These are phyloP conservation scores for Pseudocercospora eumusae DNA, from an alignment of 2,329 filamentous ascomycete genomes.

Conservation along the genomic window DNA sequence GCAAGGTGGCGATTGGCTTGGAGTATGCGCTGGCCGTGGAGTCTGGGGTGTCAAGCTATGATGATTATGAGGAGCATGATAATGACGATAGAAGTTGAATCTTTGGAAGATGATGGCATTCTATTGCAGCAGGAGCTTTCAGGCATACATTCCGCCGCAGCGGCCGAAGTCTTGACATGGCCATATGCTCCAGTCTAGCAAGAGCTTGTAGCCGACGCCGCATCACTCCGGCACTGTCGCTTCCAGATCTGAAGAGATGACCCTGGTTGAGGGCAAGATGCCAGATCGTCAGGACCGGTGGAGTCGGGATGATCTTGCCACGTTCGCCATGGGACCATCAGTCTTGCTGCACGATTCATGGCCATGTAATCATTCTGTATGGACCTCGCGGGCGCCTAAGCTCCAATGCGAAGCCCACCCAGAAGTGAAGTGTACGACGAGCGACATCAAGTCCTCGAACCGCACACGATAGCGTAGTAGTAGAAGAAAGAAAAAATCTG, in stretches of 20 bases:
- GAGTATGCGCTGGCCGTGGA: constrained; percentile 76
- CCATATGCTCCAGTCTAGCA: neutral
- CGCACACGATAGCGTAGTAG: neutral
- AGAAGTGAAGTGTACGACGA: neutral
- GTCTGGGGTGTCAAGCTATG: constrained; percentile 71
- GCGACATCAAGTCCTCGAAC: neutral
- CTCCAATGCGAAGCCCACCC: neutral
- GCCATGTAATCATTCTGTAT: neutral
- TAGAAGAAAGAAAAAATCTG: too few species aligned
- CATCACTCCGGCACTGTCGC: neutral
- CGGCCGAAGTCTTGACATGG: neutral
- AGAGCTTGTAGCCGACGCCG: neutral
- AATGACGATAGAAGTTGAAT: neutral
- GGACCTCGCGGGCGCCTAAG: neutral
- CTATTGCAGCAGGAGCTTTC: neutral
- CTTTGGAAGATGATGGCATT: neutral
- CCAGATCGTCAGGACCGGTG: neutral
- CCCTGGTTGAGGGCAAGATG: neutral
- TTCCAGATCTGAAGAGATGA: neutral
- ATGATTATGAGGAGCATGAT: constrained; percentile 26
- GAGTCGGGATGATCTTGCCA: neutral
- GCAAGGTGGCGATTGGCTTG: constrained; percentile 79
- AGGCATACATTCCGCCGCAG: neutral
- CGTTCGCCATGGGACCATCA: neutral
- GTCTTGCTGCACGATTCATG: too few species aligned